Evolutionary conservation across 371 early-diverging fungal species (phyloP), one percentile per base, ranked within the genome.

Genomic region (Apophysomyces ossiformis): DNA sequence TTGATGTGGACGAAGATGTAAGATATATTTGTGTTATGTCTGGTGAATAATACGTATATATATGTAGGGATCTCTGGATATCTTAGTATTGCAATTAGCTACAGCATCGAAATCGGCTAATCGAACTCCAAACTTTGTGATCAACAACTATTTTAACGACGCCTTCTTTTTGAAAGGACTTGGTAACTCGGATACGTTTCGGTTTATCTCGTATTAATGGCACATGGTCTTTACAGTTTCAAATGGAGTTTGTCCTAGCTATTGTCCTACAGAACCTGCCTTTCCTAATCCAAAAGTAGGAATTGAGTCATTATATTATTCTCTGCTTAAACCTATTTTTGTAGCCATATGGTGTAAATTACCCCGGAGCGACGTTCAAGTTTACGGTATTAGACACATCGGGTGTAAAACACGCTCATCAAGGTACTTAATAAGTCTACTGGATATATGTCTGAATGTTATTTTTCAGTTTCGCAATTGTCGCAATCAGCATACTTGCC

Each of bases 91-190:
- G 37, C 74, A 79, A 64, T 50, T 26, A 8, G 45, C 59, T 12
- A 38, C 70, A 69, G n/a, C 57, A 59, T 60, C 61, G 36, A 63
- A 54, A 7, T 18, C 41, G 15, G 73, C 74, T 0, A 75, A 78
- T 11, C 66, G 81, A 44, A 68, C 58, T 38, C 78, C 81, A 4
- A 67, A 75, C 26, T 81, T 81, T 60, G 77, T 95, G 32, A 86
- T 90, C 70, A 96, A 97, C 74, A 93, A 94, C 69, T 93, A 86
- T 65, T 93, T 90, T 69, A 94, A 91, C 65, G 98, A 97, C 73
- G 96, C 96, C 0, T 96, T 96, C 66, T 97, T 97, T 74, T 73
- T 96, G 61, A 96, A 96, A 70, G 87, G 95, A 0, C 69, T 94
- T 21, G 89, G 90, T 88, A 78, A 21, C 7, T 18, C 0, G 35